These are phyloP conservation scores for Capsicum pubescens DNA, from an alignment of 257 asterid species.

Conservation along the genomic window DNA sequence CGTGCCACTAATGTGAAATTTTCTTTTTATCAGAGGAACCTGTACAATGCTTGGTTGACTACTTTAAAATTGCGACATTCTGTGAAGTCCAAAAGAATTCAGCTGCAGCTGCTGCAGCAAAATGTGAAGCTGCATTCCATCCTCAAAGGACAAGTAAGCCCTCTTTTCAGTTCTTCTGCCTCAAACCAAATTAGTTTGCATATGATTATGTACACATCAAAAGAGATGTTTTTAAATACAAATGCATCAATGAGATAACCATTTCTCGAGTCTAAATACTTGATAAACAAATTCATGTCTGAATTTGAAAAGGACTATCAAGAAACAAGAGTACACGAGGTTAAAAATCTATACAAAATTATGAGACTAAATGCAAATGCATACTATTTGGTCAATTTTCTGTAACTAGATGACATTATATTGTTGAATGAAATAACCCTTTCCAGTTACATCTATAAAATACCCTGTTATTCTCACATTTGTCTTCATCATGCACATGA, in stretches of 20 bases:
- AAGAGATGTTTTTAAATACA: background rate
- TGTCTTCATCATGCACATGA: background rate
- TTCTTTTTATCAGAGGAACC: constrained; percentile 61
- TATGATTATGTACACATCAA: background rate
- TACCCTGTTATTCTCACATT: constrained; percentile 14
- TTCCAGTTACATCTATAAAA: background rate
- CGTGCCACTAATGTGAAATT: constrained; percentile 14
- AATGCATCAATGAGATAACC: background rate
- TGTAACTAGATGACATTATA: background rate
- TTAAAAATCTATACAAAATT: background rate
- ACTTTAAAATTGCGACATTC: constrained; percentile 64
- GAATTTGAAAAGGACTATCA: constrained; percentile 11
- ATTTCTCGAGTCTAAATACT: background rate
- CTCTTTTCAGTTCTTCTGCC: constrained; percentile 7
- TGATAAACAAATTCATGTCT: background rate
- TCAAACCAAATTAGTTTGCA: constrained; percentile 10
- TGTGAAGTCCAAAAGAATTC: constrained; percentile 63
- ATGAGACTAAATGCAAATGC: background rate
- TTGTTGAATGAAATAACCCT: background rate
- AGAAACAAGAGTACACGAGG: constrained; percentile 22
- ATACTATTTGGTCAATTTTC: background rate
- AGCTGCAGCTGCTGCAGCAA: constrained; percentile 57
- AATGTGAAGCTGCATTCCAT: constrained; percentile 67
- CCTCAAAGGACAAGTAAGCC: constrained; percentile 70
- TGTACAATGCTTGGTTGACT: constrained; percentile 75